Conservation (phyloP, 495 filamentous ascomycete species). For the Aspergillus baeticus region DNA sequence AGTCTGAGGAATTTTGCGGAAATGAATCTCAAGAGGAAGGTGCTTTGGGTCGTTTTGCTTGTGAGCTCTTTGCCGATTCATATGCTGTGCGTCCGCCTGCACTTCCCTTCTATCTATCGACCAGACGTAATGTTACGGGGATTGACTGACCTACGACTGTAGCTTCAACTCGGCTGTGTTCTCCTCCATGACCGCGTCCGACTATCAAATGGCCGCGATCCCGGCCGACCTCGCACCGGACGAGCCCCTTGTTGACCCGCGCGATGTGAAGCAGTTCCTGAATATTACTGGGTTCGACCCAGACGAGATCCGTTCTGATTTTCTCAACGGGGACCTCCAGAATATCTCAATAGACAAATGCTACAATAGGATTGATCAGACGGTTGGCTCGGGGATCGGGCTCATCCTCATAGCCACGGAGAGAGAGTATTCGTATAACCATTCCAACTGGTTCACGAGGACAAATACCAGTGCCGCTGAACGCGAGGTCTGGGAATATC, state of each 20-base stretch:
- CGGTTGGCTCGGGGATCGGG: neutral
- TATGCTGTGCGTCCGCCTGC: neutral
- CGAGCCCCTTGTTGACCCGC: neutral
- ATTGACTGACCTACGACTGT: too few species aligned
- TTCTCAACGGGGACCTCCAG: neutral
- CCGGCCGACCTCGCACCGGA: neutral
- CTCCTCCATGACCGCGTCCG: conserved; percentile 13
- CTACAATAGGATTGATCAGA: neutral
- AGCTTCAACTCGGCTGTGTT: conserved; percentile 11
- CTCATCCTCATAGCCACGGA: neutral
- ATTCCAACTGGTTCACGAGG: too few species aligned
- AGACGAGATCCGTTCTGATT: neutral
- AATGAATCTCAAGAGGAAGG: neutral
- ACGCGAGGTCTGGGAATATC: neutral
- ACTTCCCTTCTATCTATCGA: too few species aligned
- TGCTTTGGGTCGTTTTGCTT: conserved; percentile 1
- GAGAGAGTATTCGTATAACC: neutral
- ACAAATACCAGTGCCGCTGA: too few species aligned
- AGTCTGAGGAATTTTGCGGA: conserved; percentile 4
- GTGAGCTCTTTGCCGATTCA: conserved; percentile 7
- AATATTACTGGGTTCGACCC: conserved; percentile 8
- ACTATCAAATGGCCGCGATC: neutral
- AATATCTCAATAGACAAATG: neutral
- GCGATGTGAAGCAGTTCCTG: neutral
- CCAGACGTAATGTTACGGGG: too few species aligned